Percentiles rank a stretch among this genome's conserved stretches.
Conservation (phyloP, 1,139 yeast genomes). For the Saccharomycopsis phalli region DNA sequence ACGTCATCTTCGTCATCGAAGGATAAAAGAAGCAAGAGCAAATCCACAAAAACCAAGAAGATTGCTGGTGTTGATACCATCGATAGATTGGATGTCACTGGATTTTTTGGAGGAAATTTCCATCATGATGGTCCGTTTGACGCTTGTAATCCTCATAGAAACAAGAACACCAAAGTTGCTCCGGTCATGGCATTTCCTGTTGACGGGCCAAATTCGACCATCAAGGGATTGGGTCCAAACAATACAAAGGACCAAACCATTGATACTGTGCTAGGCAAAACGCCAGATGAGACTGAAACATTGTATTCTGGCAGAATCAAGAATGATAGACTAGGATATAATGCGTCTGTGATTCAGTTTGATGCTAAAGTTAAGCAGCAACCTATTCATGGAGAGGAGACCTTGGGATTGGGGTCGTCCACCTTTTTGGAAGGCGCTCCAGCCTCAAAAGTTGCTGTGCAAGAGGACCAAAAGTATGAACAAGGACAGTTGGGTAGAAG, state of each 20-base stretch:
- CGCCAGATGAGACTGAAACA: slow-evolving; percentile 25
- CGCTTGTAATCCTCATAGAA: slow-evolving; percentile 95
- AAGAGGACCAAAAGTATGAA: slow-evolving; percentile 26
- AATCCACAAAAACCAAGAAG: slow-evolving; percentile 39
- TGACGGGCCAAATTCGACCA: slow-evolving; percentile 88
- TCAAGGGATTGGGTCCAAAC: slow-evolving; percentile 45
- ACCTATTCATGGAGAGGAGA: slow-evolving; percentile 75
- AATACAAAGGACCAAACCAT: slow-evolving; percentile 44
- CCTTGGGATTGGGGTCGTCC: slow-evolving; percentile 84
- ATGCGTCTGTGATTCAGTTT: slow-evolving; percentile 51
- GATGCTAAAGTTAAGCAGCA: slow-evolving; percentile 62
- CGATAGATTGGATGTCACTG: slow-evolving; percentile 92
- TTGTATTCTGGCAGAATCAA: slow-evolving; percentile 10
- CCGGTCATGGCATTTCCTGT: slow-evolving; percentile 94
- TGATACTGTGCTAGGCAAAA: slow-evolving; percentile 52
- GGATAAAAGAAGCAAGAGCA: slow-evolving; percentile 12
- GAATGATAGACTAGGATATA: slow-evolving; percentile 33
- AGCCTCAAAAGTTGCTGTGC: slow-evolving; percentile 53
- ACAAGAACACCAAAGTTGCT: slow-evolving; percentile 69
- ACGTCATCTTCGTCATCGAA: slow-evolving; percentile 10
- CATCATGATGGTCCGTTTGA: slow-evolving; percentile 99
- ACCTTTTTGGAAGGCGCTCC: slow-evolving; percentile 97
- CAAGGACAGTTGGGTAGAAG: slow-evolving; percentile 44
- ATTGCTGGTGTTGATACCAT: slow-evolving; percentile 64
- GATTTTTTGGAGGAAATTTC: slow-evolving; percentile 88